A percentile compares a stretch with the other conserved stretches of the same genome.
phyloP scores from a whole-genome alignment of 2,329 filamentous ascomycete species.

The Graphiopsis chlorocephala region DNA sequence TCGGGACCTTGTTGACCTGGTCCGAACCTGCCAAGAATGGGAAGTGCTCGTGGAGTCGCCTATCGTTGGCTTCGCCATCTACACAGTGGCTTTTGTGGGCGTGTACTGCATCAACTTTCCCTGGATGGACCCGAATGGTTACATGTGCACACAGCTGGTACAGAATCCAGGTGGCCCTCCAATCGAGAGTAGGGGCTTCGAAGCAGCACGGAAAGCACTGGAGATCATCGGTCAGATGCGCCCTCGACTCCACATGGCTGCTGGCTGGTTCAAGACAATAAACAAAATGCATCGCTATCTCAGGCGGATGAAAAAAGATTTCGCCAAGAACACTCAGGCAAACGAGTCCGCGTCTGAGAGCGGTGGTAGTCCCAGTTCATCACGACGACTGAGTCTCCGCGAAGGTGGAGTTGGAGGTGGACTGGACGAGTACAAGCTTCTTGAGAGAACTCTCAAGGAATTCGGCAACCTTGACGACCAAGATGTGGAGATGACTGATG shows the following conservation, averaged over 20 bases:
- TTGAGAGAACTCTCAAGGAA: constrained; percentile 37
- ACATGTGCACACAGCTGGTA: constrained; percentile 44
- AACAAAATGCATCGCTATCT: constrained; percentile 56
- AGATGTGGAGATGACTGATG: constrained; percentile 36
- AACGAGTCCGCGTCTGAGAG: constrained; percentile 31
- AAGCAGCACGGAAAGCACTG: constrained; percentile 50
- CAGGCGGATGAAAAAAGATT: constrained; percentile 50
- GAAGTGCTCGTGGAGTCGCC: constrained; percentile 65
- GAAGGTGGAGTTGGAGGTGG: constrained; percentile 50
- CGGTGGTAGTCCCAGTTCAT: constrained; percentile 29
- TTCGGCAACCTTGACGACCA: constrained; percentile 37
- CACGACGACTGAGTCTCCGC: constrained; percentile 41
- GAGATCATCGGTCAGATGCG: constrained; percentile 54
- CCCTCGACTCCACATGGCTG: constrained; percentile 55
- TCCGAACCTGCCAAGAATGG: constrained; percentile 59
- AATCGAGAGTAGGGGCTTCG: constrained; percentile 32
- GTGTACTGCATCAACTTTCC: constrained; percentile 67
- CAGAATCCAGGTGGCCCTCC: background rate
- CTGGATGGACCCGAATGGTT: constrained; percentile 61
- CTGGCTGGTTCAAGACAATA: constrained; percentile 55
- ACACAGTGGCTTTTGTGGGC: constrained; percentile 62
- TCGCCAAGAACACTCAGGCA: constrained; percentile 35
- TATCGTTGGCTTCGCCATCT: constrained; percentile 64
- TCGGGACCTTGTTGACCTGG: constrained; percentile 62
- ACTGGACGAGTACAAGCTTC: constrained; percentile 54